phyloP scores from a whole-genome alignment of 192 early-diverging fungal genomes.

The Linnemannia zychae region DNA sequence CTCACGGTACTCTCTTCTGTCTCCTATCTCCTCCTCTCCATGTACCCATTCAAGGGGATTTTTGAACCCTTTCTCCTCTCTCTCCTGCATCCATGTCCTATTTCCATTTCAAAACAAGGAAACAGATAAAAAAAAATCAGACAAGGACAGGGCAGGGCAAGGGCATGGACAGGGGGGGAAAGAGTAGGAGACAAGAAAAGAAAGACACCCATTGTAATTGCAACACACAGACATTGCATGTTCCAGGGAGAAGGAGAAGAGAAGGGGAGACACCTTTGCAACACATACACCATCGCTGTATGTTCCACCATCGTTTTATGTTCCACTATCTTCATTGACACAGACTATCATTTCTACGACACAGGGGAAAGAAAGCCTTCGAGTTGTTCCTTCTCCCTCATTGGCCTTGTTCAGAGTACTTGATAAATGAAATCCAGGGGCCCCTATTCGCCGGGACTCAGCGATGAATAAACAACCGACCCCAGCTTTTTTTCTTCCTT shows the following conservation, averaged over 20 bases:
- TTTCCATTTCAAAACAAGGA: neutral
- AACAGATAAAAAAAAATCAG: neutral
- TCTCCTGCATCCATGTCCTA: neutral
- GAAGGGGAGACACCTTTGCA: too few species aligned
- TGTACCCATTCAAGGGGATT: neutral
- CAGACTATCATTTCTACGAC: too few species aligned
- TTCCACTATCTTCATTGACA: too few species aligned
- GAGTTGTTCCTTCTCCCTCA: neutral
- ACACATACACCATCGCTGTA: too few species aligned
- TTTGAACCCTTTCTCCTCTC: neutral
- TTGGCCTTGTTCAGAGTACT: neutral
- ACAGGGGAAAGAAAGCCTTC: too few species aligned
- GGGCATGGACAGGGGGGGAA: too few species aligned
- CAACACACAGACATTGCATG: too few species aligned
- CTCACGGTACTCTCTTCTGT: neutral
- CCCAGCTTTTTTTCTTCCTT: neutral
- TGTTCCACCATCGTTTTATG: too few species aligned
- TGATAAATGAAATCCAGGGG: neutral
- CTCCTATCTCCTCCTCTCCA: neutral
- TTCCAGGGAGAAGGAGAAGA: too few species aligned
- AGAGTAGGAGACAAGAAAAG: too few species aligned
- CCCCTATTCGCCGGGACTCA: neutral
- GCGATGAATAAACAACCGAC: neutral
- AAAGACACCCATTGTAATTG: too few species aligned
- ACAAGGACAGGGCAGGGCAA: neutral